phyloP scores from a whole-genome alignment of 1,139 yeast species.

The Yamadazyma diospyri region DNA sequence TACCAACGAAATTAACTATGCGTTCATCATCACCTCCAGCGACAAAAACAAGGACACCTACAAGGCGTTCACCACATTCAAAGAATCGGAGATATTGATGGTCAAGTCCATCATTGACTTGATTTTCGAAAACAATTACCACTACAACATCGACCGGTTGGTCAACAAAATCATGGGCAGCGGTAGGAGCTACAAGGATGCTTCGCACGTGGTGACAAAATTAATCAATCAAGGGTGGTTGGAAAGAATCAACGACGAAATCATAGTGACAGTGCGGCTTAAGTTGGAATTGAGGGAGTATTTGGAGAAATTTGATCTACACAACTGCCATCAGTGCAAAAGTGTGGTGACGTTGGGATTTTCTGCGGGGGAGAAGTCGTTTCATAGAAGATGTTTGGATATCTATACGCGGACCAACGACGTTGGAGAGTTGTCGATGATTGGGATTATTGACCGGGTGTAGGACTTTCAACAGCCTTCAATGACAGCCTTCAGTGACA shows the following conservation, averaged over 20 bases:
- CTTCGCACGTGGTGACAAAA: slow-evolving; percentile 31
- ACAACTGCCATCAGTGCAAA: slow-evolving; percentile 51
- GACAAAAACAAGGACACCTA: slow-evolving; percentile 34
- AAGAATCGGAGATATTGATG: slow-evolving; percentile 46
- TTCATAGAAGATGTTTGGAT: slow-evolving; percentile 51
- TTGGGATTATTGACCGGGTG: too few relatives aligned
- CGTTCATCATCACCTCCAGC: slow-evolving; percentile 35
- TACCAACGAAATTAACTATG: slow-evolving; percentile 28
- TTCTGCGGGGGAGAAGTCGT: slow-evolving; percentile 35
- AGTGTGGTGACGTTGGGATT: slow-evolving; percentile 55
- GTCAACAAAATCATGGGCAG: slow-evolving; percentile 11
- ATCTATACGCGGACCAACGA: slow-evolving; percentile 12
- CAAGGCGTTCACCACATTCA: slow-evolving; percentile 38
- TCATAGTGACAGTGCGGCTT: slow-evolving; percentile 39
- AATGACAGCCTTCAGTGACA: too few relatives aligned
- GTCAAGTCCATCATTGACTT: slow-evolving; percentile 48
- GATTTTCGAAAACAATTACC: slow-evolving; percentile 26
- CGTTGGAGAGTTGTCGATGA: slow-evolving; percentile 5
- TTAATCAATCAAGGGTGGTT: slow-evolving; percentile 57
- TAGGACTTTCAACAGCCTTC: too few relatives aligned
- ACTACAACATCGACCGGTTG: slow-evolving; percentile 8
- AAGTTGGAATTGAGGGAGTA: slow-evolving; percentile 47
- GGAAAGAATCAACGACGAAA: slow-evolving; percentile 22
- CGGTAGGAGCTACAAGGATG: slow-evolving; percentile 28
- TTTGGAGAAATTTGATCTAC: slow-evolving; percentile 41